A percentile compares a stretch with the other conserved stretches of the same genome.
Conservation (phyloP, 2,329 filamentous ascomycete species). For the Aspergillus candidus region DNA sequence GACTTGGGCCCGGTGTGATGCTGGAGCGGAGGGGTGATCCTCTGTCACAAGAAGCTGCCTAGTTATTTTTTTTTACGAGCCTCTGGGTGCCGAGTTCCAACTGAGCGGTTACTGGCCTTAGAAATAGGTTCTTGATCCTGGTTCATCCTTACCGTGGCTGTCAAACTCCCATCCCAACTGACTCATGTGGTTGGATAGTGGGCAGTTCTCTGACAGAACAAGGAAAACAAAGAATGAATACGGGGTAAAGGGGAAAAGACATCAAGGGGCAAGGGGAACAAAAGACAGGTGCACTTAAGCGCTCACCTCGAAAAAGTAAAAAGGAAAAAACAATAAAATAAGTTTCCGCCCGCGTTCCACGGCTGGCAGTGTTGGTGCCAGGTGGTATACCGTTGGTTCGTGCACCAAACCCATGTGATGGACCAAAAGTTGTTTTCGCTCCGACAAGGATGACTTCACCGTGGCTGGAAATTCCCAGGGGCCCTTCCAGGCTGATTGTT, state of each 20-base stretch:
- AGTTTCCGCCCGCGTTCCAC: neutral
- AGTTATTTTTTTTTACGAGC: neutral
- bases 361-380: too few relatives aligned
- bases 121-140: constrained; percentile 15
- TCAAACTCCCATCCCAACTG: neutral
- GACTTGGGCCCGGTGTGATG: neutral
- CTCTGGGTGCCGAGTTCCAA: constrained; percentile 6
- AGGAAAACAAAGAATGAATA: neutral
- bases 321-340: neutral
- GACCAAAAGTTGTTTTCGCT: too few relatives aligned
- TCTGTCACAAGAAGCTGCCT: neutral
- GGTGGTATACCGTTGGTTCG: too few relatives aligned
- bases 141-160: constrained; percentile 15
- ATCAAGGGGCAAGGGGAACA: neutral
- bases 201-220: neutral
- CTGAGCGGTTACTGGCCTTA: constrained; percentile 4
- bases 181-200: too few relatives aligned
- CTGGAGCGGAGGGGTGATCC: constrained; percentile 1
- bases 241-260: neutral
- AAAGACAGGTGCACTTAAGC: neutral
- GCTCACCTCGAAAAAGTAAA: neutral
- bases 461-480: too few relatives aligned
- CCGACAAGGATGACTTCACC: too few relatives aligned
- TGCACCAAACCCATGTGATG: too few relatives aligned
- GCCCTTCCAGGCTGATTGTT: too few relatives aligned